Conservation (phyloP, 495 filamentous ascomycete genomes). For the Penicillium goetzii region DNA sequence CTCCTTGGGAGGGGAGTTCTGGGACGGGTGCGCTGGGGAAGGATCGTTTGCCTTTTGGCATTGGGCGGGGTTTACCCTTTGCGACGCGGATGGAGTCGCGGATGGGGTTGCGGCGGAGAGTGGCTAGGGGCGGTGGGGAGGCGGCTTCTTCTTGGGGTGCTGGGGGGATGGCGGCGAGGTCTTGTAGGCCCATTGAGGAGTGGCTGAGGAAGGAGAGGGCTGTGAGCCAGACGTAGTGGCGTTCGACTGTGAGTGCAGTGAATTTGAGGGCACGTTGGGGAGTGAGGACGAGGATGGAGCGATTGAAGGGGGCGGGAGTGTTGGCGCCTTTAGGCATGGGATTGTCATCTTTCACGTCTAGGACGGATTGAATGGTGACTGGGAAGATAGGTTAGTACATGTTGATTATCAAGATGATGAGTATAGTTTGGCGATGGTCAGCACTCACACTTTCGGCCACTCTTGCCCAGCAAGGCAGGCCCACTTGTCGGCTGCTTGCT, state of each 20-base stretch:
- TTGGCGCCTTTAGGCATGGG: slow-evolving; percentile 74
- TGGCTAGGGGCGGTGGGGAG: slow-evolving; percentile 39
- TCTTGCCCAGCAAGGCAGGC: slow-evolving; percentile 89
- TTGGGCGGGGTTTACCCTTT: slow-evolving; percentile 70
- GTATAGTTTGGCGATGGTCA: background rate
- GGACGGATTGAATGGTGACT: slow-evolving; percentile 95
- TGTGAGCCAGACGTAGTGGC: slow-evolving; percentile 94
- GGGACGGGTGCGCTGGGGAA: slow-evolving; percentile 42
- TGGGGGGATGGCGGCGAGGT: slow-evolving; percentile 61
- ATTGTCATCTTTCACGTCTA: slow-evolving; percentile 96
- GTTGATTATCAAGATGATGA: slow-evolving; percentile 1
- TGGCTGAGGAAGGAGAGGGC: slow-evolving; percentile 93
- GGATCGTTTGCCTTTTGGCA: slow-evolving; percentile 46
- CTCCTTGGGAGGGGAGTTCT: slow-evolving; percentile 34
- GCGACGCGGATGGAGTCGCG: slow-evolving; percentile 90
- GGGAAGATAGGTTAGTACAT: slow-evolving; percentile 26
- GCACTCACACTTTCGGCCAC: slow-evolving; percentile 88
- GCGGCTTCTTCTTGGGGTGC: slow-evolving; percentile 53
- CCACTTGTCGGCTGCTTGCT: slow-evolving; percentile 93
- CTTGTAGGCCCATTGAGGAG: slow-evolving; percentile 72
- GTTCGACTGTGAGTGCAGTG: slow-evolving; percentile 78
- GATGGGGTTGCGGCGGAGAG: slow-evolving; percentile 66
- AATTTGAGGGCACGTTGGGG: slow-evolving; percentile 95
- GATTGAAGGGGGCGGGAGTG: slow-evolving; percentile 69
- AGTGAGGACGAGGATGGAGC: slow-evolving; percentile 93